These are phyloP conservation scores for Vanrija sp. DNA, from an alignment of 1,284 basidiomycete species.

Conservation along the genomic window DNA sequence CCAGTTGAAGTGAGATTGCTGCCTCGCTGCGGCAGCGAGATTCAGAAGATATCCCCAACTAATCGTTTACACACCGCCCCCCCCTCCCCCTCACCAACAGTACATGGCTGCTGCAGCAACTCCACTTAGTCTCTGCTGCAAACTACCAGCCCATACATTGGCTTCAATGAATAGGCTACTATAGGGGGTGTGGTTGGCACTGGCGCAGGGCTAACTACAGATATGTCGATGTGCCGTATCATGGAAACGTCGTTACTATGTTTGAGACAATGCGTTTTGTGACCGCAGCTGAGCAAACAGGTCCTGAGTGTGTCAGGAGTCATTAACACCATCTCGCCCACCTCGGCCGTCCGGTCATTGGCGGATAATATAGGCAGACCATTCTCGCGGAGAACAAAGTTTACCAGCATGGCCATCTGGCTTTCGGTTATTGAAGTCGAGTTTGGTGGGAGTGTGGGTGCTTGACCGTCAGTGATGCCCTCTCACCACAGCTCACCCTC, in stretches of 20 bases:
- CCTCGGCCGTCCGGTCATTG: slow-evolving; percentile 27
- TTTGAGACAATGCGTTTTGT: slow-evolving; percentile 43
- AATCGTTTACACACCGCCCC: not conserved
- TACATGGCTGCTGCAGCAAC: no score
- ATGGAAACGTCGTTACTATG: slow-evolving; percentile 29
- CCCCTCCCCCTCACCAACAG: no score
- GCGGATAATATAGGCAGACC: slow-evolving; percentile 19
- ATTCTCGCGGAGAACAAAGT: slow-evolving; percentile 31
- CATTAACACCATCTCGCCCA: slow-evolving; percentile 6
- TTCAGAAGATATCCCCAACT: not conserved
- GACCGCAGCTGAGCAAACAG: slow-evolving; percentile 36
- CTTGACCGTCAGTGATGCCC: not conserved
- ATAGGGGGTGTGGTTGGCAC: no score
- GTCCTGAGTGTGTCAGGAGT: slow-evolving; percentile 13
- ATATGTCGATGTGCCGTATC: no score
- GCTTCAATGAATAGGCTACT: no score
- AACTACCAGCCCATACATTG: no score
- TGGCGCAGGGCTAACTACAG: no score
- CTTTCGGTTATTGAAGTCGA: slow-evolving; percentile 38
- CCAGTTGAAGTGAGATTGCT: no score
- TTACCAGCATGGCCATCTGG: slow-evolving; percentile 43
- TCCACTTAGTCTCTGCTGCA: no score
- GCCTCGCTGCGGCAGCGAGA: not conserved
- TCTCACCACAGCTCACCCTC: not conserved
- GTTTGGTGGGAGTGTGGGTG: slow-evolving; percentile 25